Evolutionary conservation across 169 alveolate species (phyloP).

Genomic region (Plasmodium fragile): DNA sequence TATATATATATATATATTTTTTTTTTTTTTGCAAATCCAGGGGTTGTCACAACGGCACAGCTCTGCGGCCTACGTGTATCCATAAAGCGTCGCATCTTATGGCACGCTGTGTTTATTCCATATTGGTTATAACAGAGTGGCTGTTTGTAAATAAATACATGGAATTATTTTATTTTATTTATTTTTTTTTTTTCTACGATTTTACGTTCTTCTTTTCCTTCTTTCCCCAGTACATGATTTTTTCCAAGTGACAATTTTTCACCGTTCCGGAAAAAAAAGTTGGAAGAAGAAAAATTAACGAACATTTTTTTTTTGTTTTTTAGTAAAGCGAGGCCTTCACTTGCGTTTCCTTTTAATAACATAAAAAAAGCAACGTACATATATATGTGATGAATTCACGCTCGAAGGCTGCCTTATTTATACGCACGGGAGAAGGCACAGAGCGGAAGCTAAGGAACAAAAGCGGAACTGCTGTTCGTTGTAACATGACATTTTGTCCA

Average conservation of each 20-base stretch:
- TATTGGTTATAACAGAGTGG: background rate
- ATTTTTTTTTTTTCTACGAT: background rate
- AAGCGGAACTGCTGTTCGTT: background rate
- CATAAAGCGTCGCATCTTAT: background rate
- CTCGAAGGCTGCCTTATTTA: background rate
- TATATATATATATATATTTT: background rate
- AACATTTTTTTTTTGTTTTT: background rate
- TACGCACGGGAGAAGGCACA: background rate
- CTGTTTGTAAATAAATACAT: background rate
- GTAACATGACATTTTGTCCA: background rate
- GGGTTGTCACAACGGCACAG: background rate
- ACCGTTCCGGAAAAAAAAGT: background rate
- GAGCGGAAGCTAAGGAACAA: background rate
- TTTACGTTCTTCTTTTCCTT: background rate
- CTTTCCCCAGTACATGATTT: background rate
- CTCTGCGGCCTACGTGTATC: background rate
- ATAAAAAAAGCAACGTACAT: background rate
- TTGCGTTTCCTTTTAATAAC: background rate
- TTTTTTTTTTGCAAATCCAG: background rate
- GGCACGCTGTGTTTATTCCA: background rate
- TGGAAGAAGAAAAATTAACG: background rate
- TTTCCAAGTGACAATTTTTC: background rate
- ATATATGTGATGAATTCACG: background rate
- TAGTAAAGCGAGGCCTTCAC: background rate
- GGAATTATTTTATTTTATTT: background rate